phyloP scores from a whole-genome alignment of 2,329 filamentous ascomycete genomes.

The Fusarium begoniae region DNA sequence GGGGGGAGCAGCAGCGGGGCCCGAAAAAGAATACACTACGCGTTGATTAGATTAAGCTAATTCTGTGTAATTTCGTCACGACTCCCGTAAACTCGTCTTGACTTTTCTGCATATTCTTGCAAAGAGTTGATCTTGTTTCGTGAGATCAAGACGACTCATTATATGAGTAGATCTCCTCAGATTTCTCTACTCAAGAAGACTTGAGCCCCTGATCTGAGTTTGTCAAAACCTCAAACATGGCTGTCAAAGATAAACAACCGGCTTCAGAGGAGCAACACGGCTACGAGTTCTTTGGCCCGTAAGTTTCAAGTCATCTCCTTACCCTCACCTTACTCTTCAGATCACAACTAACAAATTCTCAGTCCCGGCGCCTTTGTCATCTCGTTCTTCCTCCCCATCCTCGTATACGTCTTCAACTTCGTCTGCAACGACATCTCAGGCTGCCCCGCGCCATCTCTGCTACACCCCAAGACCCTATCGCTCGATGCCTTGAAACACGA shows the following conservation, averaged over 20 bases:
- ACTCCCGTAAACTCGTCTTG: background rate
- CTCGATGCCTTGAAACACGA: slow-evolving; percentile 79
- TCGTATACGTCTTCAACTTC: slow-evolving; percentile 83
- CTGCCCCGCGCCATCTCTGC: slow-evolving; percentile 84
- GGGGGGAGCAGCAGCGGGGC: background rate
- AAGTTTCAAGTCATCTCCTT: slow-evolving; percentile 35
- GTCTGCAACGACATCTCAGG: slow-evolving; percentile 92
- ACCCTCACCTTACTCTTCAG: background rate
- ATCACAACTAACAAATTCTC: slow-evolving; percentile 5
- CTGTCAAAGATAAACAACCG: slow-evolving; percentile 41
- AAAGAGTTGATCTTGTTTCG: slow-evolving; percentile 11
- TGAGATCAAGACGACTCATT: background rate
- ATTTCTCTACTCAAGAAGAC: background rate
- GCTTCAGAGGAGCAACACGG: slow-evolving; percentile 51
- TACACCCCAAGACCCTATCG: slow-evolving; percentile 76
- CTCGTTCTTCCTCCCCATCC: slow-evolving; percentile 80
- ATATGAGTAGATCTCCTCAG: background rate
- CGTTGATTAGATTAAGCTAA: slow-evolving; percentile 20
- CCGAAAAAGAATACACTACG: slow-evolving; percentile 21
- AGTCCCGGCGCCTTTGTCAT: slow-evolving; percentile 82
- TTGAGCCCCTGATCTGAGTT: background rate
- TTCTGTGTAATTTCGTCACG: slow-evolving; percentile 33
- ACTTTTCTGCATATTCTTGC: background rate
- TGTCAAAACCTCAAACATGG: slow-evolving; percentile 42
- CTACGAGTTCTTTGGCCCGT: slow-evolving; percentile 65